Base-by-base conservation (phyloP, 108 stramenopile genomes). In the Parietichytrium sp. region DNA sequence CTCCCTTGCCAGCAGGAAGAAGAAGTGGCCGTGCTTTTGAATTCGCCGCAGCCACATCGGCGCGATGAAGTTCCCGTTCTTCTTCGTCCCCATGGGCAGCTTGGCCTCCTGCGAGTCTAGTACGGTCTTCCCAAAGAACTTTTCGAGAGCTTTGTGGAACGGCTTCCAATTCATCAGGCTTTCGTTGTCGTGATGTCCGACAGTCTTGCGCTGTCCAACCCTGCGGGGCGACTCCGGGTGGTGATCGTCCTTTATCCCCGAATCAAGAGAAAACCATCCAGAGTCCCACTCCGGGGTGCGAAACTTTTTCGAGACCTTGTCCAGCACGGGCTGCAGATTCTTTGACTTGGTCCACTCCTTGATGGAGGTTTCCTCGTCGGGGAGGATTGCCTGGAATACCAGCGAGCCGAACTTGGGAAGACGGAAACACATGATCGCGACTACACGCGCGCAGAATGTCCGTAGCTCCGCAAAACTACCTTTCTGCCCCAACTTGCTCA, bases 11-110 rank as follows among this genome's bases (percentile, higher is more conserved):
- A 45, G 45, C 61, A 72, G 36, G 42, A 72, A 72, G 61, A 72
- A 72, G 33, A 72, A 72, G 20, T 72, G 61, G 6, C 61, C 61
- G 20, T 72, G 61, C 61, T 72, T 72, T 72, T 72, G 61, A 33
- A 72, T 42, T n/a, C 61, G 61, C 6, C 61, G 61, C 18, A 72
- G 61, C 61, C 61, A 72, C 20, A 72, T n/a, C 42, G 61, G 61
- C 33, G 61, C 61, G 23, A 45, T 33, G 33, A 45, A 72, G 20
- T 8, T 20, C 29, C 61, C 61, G 42, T 72, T 42, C 42, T 72
- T 72, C 6, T 33, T 72, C 3, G 61, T 72, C 10, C 61, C 61
- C 61, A 72, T 72, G 2, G 61, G 61, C 33, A 72, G 1, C 0
- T 45, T 42, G 23, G 61, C 61, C 42, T 72, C 61, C 20, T 72